Percentiles rank a stretch among this genome's conserved stretches.
These are phyloP conservation scores for Chaetomiaceae sp. DNA, from an alignment of 2,329 filamentous ascomycete species.

Conservation along the genomic window DNA sequence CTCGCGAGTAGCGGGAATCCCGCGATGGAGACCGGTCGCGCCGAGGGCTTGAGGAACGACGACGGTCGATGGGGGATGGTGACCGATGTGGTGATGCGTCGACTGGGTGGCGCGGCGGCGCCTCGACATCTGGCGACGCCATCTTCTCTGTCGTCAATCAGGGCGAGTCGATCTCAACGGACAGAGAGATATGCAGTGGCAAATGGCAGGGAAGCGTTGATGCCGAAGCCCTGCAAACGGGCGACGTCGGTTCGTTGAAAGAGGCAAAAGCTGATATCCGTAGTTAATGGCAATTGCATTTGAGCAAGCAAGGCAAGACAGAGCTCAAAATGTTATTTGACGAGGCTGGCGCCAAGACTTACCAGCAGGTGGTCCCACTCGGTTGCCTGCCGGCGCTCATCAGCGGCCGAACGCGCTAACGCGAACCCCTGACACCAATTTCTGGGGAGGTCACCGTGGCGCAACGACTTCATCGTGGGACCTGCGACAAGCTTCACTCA, in stretches of 20 bases:
- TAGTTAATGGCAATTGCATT: background rate
- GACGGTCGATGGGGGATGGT: slow-evolving; percentile 12
- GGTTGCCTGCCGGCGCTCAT: slow-evolving; percentile 7
- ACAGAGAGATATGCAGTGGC: background rate
- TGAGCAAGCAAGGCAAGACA: background rate
- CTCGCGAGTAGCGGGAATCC: background rate
- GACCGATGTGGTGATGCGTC: slow-evolving; percentile 9
- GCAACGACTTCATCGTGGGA: slow-evolving; percentile 7
- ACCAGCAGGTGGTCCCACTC: background rate
- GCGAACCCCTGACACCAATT: slow-evolving; percentile 22
- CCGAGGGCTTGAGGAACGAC: slow-evolving; percentile 13
- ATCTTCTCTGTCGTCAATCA: slow-evolving; percentile 14
- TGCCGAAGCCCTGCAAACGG: background rate
- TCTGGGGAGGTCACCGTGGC: slow-evolving; percentile 18
- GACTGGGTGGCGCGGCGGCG: slow-evolving; percentile 25
- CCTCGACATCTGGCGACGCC: slow-evolving; percentile 22
- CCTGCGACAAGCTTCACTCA: slow-evolving; percentile 8
- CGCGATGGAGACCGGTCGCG: slow-evolving; percentile 12
- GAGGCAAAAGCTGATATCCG: background rate
- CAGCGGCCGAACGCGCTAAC: slow-evolving; percentile 7
- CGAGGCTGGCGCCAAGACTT: slow-evolving; percentile 15
- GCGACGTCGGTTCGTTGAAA: background rate
- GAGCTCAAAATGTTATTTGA: slow-evolving; percentile 13
- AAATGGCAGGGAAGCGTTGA: background rate
- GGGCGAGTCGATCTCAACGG: background rate